These are phyloP conservation scores for Camelina neglecta DNA, from an alignment of 345 rosid species.

Conservation along the genomic window DNA sequence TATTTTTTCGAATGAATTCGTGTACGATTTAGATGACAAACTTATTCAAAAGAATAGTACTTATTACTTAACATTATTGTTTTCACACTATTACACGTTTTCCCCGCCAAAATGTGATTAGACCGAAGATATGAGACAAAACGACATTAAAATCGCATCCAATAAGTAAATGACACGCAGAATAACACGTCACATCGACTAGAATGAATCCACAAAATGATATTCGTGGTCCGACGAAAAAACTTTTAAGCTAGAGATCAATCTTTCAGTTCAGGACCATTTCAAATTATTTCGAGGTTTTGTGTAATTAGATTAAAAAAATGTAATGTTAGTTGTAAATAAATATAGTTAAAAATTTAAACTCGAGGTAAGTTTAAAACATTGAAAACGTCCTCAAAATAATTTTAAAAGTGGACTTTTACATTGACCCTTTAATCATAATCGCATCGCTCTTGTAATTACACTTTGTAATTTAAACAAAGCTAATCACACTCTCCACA, in stretches of 20 bases:
- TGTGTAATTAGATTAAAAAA: background rate
- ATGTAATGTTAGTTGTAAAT: background rate
- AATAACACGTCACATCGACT: constrained; percentile 33
- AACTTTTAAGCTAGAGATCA: background rate
- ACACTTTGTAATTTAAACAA: no score
- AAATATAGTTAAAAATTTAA: background rate
- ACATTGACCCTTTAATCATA: no score
- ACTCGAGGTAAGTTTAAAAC: background rate
- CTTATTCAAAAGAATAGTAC: no score
- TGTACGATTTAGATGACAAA: no score
- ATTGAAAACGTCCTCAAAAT: no score
- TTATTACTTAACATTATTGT: no score
- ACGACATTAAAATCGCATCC: background rate
- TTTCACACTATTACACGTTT: no score
- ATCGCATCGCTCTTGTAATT: no score
- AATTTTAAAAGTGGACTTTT: background rate
- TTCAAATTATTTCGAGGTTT: background rate
- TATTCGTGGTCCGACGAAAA: constrained; percentile 20
- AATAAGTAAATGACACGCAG: constrained; percentile 32
- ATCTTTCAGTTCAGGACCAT: constrained; percentile 16
- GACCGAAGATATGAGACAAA: background rate
- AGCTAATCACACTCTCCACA: no score
- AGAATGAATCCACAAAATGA: constrained; percentile 25
- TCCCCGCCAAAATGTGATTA: no score
- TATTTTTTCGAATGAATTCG: no score